phyloP scores from a whole-genome alignment of 345 rosid species.

The Syzygium aromaticum region DNA sequence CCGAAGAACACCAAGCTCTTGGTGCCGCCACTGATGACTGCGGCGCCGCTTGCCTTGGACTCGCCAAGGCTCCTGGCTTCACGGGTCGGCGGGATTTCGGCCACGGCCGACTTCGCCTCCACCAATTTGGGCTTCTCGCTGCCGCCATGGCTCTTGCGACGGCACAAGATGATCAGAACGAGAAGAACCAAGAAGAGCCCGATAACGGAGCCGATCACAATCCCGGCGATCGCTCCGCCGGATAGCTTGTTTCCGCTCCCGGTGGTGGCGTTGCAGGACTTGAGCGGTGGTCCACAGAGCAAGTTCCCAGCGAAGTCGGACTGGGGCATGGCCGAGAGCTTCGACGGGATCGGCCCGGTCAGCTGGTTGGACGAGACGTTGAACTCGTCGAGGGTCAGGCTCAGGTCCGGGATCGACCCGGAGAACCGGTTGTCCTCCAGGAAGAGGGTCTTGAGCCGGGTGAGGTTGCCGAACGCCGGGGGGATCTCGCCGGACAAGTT shows the following conservation, averaged over 20 bases:
- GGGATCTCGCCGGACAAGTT: slow-evolving; percentile 26
- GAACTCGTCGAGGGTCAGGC: slow-evolving; percentile 21
- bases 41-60: neutral
- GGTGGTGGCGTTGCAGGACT: slow-evolving; percentile 13
- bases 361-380: slow-evolving; percentile 34
- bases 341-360: slow-evolving; percentile 23
- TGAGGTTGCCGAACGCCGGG: slow-evolving; percentile 16
- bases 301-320: slow-evolving; percentile 20
- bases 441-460: slow-evolving; percentile 20
- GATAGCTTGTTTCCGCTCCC: slow-evolving; percentile 10
- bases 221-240: slow-evolving; percentile 36
- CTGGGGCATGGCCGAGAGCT: slow-evolving; percentile 7
- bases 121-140: neutral
- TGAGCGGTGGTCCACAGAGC: slow-evolving; percentile 36
- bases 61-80: neutral
- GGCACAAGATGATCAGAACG: slow-evolving; percentile 22
- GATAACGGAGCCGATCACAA: slow-evolving; percentile 26
- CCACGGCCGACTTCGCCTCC: slow-evolving; percentile 3
- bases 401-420: slow-evolving; percentile 27
- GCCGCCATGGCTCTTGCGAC: slow-evolving; percentile 2
- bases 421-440: slow-evolving; percentile 25
- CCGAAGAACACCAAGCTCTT: slow-evolving; percentile 31
- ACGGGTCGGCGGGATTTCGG: slow-evolving; percentile 2
- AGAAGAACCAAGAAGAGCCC: slow-evolving; percentile 24
- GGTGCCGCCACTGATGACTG: neutral